These are phyloP conservation scores for Aspergillus thermomutatus DNA, from an alignment of 2,329 filamentous ascomycete genomes.

Conservation along the genomic window DNA sequence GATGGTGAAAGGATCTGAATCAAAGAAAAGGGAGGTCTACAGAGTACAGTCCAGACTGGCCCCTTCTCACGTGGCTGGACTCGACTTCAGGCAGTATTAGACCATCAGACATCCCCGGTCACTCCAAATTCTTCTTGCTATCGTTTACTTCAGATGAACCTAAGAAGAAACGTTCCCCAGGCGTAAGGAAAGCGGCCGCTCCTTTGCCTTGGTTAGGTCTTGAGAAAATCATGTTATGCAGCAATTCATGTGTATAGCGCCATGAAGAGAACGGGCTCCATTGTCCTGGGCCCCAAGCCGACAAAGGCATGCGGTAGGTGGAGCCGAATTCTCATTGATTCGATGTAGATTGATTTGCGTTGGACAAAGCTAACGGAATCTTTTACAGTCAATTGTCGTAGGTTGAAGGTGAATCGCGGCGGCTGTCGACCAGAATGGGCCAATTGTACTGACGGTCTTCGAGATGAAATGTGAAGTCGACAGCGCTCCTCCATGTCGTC, in stretches of 20 bases:
- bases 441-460: constrained; percentile 2
- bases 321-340: background rate
- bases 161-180: background rate
- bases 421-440: background rate
- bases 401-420: constrained; percentile 21
- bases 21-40: no score
- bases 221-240: background rate
- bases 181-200: background rate
- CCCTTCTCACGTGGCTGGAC: constrained; percentile 13
- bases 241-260: constrained; percentile 1
- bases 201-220: background rate
- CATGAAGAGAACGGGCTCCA: constrained; percentile 19
- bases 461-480: constrained; percentile 32
- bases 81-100: background rate
- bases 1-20: background rate
- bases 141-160: background rate
- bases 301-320: constrained; percentile 31
- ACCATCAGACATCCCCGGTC: background rate
- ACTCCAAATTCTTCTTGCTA: background rate
- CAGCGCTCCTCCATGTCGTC: constrained; percentile 26
- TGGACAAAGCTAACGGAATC: constrained; percentile 5
- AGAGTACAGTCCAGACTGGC: constrained; percentile 1
- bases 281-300: constrained; percentile 24
- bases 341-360: background rate
- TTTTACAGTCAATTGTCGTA: constrained; percentile 27